Percentiles rank a stretch among this genome's conserved stretches.
Conservation (phyloP, 2,329 filamentous ascomycete genomes). For the Paecilomyces variotii region DNA sequence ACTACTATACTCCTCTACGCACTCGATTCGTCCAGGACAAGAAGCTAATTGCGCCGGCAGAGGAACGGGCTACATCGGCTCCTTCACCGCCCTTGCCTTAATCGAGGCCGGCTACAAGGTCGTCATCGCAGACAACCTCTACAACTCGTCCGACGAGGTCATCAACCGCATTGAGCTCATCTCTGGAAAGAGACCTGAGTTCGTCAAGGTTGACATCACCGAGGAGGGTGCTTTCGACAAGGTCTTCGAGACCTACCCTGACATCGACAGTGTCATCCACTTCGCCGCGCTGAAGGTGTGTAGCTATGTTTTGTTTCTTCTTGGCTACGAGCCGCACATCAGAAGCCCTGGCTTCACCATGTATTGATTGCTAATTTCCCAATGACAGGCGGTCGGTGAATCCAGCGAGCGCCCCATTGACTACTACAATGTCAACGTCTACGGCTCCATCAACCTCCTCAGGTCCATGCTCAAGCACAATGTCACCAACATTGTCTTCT, state of each 20-base stretch:
- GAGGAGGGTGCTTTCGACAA: slow-evolving; percentile 74
- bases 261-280: slow-evolving; percentile 97
- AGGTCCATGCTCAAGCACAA: slow-evolving; percentile 81
- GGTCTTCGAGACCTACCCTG: slow-evolving; percentile 80
- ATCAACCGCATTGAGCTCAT: slow-evolving; percentile 94
- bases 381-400: slow-evolving; percentile 77
- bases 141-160: slow-evolving; percentile 90
- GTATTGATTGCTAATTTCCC: slow-evolving; percentile 5
- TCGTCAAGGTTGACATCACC: slow-evolving; percentile 82
- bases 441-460: slow-evolving; percentile 81
- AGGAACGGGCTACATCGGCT: slow-evolving; percentile 98
- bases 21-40: background rate
- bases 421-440: slow-evolving; percentile 96
- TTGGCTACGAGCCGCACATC: background rate
- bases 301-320: slow-evolving; percentile 1
- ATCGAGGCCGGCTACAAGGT: slow-evolving; percentile 94
- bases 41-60: slow-evolving; percentile 39
- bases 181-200: slow-evolving; percentile 74
- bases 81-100: slow-evolving; percentile 86
- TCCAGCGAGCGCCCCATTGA: slow-evolving; percentile 88
- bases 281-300: slow-evolving; percentile 91
- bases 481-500: slow-evolving; percentile 97
- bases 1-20: background rate
- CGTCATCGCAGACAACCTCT: slow-evolving; percentile 90
- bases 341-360: background rate